phyloP scores from a whole-genome alignment of 768 basidiomycete species.

The Amyloporia xantha region DNA sequence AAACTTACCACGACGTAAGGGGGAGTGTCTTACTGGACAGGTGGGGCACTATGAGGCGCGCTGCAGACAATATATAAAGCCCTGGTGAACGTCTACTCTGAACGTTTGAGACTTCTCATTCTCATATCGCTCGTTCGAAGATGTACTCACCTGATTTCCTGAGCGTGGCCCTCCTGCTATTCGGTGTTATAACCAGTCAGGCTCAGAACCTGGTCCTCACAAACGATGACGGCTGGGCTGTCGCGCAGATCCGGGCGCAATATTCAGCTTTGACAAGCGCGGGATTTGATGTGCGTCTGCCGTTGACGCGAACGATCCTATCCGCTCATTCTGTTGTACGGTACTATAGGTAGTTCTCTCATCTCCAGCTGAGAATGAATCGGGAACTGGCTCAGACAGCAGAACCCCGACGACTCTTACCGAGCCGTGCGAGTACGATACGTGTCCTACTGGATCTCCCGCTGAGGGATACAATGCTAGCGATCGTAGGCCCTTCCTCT shows the following conservation, averaged over 20 bases:
- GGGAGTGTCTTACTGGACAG: no score
- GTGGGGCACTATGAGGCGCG: no score
- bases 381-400: constrained; percentile 26
- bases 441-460: constrained; percentile 27
- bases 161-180: not conserved
- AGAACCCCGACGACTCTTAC: constrained; percentile 21
- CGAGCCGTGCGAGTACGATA: constrained; percentile 27
- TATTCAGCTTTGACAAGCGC: constrained; percentile 18
- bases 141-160: not conserved
- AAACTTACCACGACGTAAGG: no score
- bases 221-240: constrained; percentile 30
- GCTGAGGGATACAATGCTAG: constrained; percentile 23
- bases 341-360: constrained; percentile 24
- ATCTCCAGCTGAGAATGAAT: constrained; percentile 27
- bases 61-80: no score
- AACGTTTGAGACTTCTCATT: no score
- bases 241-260: constrained; percentile 25
- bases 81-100: no score
- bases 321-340: not conserved
- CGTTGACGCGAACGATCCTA: not conserved
- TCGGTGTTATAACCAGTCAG: not conserved
- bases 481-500: constrained; percentile 26
- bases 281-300: constrained; percentile 19
- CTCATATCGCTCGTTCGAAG: no score
- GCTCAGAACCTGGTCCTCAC: constrained; percentile 19